These are phyloP conservation scores for Neoboletus subvelutipes DNA, from an alignment of 768 basidiomycete species.

Conservation along the genomic window DNA sequence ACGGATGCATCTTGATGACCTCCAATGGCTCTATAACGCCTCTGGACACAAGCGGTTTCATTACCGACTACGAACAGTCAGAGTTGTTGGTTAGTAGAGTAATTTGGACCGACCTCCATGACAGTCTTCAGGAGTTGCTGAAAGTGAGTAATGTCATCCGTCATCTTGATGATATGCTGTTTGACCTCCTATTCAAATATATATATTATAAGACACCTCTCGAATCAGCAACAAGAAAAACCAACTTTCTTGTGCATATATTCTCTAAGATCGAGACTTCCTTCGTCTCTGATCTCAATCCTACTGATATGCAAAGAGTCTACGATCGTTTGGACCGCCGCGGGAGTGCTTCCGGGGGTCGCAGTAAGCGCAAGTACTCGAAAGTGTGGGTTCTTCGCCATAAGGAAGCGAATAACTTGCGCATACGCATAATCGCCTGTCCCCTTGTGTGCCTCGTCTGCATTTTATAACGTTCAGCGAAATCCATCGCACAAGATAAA, in stretches of 20 bases:
- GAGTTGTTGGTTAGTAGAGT: neutral
- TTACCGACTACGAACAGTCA: slow-evolving; percentile 27
- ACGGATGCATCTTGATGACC: slow-evolving; percentile 67
- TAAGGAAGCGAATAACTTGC: slow-evolving; percentile 82
- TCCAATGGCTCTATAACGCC: slow-evolving; percentile 54
- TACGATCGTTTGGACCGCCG: slow-evolving; percentile 88
- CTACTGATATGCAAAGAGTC: slow-evolving; percentile 92
- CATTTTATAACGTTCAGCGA: slow-evolving; percentile 4
- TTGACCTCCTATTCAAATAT: slow-evolving; percentile 54
- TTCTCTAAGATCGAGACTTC: slow-evolving; percentile 78
- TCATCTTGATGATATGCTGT: slow-evolving; percentile 77
- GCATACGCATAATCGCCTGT: slow-evolving; percentile 93
- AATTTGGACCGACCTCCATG: slow-evolving; percentile 61
- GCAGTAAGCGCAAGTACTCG: slow-evolving; percentile 92
- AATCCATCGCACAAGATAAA: neutral
- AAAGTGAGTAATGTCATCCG: slow-evolving; percentile 60
- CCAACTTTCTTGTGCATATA: slow-evolving; percentile 87
- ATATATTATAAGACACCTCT: neutral
- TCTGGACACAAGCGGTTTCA: slow-evolving; percentile 35
- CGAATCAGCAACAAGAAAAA: slow-evolving; percentile 4
- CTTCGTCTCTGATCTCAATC: slow-evolving; percentile 92
- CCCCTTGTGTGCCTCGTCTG: slow-evolving; percentile 94
- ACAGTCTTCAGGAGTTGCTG: slow-evolving; percentile 65
- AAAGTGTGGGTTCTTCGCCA: slow-evolving; percentile 93
- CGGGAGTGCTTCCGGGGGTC: slow-evolving; percentile 84